Evolutionary conservation across 1,284 basidiomycete genomes (phyloP), one percentile per base, ranked within the genome.

Genomic region (Apiotrichum veenhuisii): DNA sequence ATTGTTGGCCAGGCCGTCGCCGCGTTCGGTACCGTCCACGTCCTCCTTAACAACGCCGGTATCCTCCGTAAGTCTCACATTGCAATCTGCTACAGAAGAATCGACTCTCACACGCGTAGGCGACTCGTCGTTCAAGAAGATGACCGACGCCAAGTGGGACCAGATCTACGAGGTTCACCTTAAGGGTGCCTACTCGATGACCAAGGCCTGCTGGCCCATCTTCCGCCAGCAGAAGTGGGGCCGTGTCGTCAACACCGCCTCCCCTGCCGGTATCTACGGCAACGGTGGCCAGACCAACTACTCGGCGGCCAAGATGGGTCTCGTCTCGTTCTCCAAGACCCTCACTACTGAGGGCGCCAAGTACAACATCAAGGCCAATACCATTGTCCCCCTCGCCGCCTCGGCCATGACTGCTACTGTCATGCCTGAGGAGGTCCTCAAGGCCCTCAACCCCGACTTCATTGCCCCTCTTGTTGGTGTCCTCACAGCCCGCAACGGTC

Each of bases 401-500:
- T 94, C 91, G 7, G 85, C 86, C 30, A 95, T 97, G 90, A 94
- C 91, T 3, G 91, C 87, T 68, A 95, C 92, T 0, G 81, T 97
- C 71, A 92, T 98, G 89, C 92, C 95, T 17, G 89, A 90, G n/a
- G 95, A 98, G 63, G 88, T 98, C 84, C 85, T 99, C 61, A 88
- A 86, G 50, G 87, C 91, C 68, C 79, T 98, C 53, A 91, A 90
- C 83, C 96, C 96, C 36, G 90, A 92, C 71, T 92, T 88, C 64
- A 88, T 99, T 47, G 93, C 92, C 1, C 94, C 96, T 2, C 87
- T 98, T 60, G 91, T 97, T 46, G 86, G 83, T 26, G 88, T 77
- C 33, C 71, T 81, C 25, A 76, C 72, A 26, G 71, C 75, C n/a
- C 71, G 68, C 58, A 73, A 73, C 52, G 75, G 87, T 5, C 87